Conservation (phyloP, 805 yeast genomes). For the Wickerhamiella sergipiensis region DNA sequence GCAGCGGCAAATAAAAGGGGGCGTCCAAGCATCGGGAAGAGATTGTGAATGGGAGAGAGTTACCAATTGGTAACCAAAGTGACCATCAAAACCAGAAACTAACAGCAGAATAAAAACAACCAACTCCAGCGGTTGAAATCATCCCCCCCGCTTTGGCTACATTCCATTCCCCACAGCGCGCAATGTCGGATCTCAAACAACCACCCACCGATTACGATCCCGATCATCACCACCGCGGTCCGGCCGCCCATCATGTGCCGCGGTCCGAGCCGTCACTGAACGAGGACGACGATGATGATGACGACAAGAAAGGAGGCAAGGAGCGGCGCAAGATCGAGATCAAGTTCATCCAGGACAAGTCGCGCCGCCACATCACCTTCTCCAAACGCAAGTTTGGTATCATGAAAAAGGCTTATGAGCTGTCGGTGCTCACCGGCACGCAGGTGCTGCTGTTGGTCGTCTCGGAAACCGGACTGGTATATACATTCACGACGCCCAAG, state of each 20-base stretch:
- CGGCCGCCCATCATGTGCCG: neutral
- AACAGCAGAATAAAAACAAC: neutral
- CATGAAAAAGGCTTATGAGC: slow-evolving; percentile 98
- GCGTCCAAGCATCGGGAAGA: no score
- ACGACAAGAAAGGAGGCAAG: slow-evolving; percentile 24
- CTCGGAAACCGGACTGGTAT: slow-evolving; percentile 95
- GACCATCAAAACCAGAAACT: no score
- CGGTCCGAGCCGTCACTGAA: neutral
- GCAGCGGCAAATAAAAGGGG: no score
- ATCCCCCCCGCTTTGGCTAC: neutral
- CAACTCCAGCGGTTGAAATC: neutral
- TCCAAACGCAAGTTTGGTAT: slow-evolving; percentile 98
- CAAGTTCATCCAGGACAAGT: slow-evolving; percentile 92
- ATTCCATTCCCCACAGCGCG: neutral
- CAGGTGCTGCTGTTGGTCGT: slow-evolving; percentile 91
- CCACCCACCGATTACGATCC: neutral
- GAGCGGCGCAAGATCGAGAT: slow-evolving; percentile 89
- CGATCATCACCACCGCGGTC: neutral
- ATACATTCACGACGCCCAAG: slow-evolving; percentile 98
- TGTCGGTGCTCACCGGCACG: slow-evolving; percentile 92
- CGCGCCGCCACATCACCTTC: slow-evolving; percentile 94
- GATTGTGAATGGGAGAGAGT: no score
- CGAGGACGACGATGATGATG: slow-evolving; percentile 33
- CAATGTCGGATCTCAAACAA: neutral
- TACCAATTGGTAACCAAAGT: no score